phyloP scores from a whole-genome alignment of 1,139 yeast species.

The Kurtzmaniella quercitrusa region DNA sequence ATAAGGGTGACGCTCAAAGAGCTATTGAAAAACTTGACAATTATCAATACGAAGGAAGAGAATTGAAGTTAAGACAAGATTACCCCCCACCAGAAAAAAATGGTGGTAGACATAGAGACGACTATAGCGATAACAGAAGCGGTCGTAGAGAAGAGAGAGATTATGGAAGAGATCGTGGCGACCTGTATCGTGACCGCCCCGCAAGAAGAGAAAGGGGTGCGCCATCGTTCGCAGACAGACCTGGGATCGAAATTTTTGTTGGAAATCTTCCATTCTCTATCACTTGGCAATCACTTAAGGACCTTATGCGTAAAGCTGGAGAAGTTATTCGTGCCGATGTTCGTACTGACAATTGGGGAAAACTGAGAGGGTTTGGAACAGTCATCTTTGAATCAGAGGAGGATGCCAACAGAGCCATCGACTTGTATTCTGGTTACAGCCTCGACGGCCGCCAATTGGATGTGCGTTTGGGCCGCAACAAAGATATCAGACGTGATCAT shows the following conservation, averaged over 20 bases:
- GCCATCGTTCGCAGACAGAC: slow-evolving; percentile 20
- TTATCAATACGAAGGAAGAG: slow-evolving; percentile 67
- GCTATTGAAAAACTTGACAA: slow-evolving; percentile 77
- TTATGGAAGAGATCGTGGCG: slow-evolving; percentile 12
- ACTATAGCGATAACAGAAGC: slow-evolving; percentile 10
- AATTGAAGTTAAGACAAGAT: slow-evolving; percentile 87
- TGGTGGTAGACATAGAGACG: slow-evolving; percentile 8
- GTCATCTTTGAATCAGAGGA: slow-evolving; percentile 58
- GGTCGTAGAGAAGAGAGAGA: slow-evolving; percentile 12
- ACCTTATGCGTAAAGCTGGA: slow-evolving; percentile 75
- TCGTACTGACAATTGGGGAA: slow-evolving; percentile 62
- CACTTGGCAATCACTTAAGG: slow-evolving; percentile 84
- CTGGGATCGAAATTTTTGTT: slow-evolving; percentile 70
- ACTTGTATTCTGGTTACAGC: slow-evolving; percentile 60
- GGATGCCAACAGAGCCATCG: slow-evolving; percentile 61
- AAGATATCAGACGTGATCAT: not conserved
- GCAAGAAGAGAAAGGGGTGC: slow-evolving; percentile 9
- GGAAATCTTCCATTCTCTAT: slow-evolving; percentile 79
- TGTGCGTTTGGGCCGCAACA: slow-evolving; percentile 58
- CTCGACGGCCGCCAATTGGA: slow-evolving; percentile 68
- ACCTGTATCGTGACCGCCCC: slow-evolving; percentile 12
- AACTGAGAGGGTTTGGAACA: slow-evolving; percentile 84
- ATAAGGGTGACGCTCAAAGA: slow-evolving; percentile 60
- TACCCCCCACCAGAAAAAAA: slow-evolving; percentile 61
- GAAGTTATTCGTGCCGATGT: slow-evolving; percentile 79